Evolutionary conservation across 2,329 filamentous ascomycete genomes (phyloP).

Genomic region (Gnomoniopsis sp.): DNA sequence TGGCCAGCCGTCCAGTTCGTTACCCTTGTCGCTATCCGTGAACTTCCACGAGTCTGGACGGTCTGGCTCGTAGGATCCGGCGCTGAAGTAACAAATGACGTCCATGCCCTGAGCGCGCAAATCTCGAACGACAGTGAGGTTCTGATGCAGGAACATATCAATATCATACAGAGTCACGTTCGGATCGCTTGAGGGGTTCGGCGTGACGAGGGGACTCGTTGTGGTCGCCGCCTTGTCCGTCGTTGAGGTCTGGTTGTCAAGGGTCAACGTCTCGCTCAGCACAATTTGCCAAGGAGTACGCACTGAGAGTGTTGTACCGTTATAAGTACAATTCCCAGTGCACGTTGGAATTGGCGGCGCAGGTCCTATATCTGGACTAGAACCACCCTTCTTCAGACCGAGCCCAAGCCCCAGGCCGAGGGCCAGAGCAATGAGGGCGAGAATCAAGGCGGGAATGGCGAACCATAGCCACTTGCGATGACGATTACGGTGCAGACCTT

Average conservation of each 20-base stretch:
- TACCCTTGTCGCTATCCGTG: slow-evolving; percentile 51
- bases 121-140: slow-evolving; percentile 37
- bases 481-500: neutral
- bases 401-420: slow-evolving; percentile 57
- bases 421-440: slow-evolving; percentile 40
- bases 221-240: slow-evolving; percentile 29
- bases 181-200: slow-evolving; percentile 34
- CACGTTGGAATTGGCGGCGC: slow-evolving; percentile 23
- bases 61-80: slow-evolving; percentile 64
- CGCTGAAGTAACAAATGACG: slow-evolving; percentile 74
- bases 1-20: slow-evolving; percentile 58
- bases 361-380: slow-evolving; percentile 19
- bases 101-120: slow-evolving; percentile 52
- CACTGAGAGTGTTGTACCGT: slow-evolving; percentile 25
- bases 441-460: slow-evolving; percentile 3
- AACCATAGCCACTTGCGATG: slow-evolving; percentile 11
- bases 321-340: slow-evolving; percentile 15
- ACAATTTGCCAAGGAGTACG: slow-evolving; percentile 61
- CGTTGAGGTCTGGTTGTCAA: slow-evolving; percentile 37
- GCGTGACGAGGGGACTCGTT: slow-evolving; percentile 30
- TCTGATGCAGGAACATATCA: slow-evolving; percentile 52
- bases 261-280: slow-evolving; percentile 39
- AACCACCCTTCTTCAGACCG: slow-evolving; percentile 28
- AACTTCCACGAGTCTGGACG: slow-evolving; percentile 58
- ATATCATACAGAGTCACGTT: slow-evolving; percentile 61